Conservation (phyloP, 2,329 filamentous ascomycete species). For the Aspergillus novoparasiticus region DNA sequence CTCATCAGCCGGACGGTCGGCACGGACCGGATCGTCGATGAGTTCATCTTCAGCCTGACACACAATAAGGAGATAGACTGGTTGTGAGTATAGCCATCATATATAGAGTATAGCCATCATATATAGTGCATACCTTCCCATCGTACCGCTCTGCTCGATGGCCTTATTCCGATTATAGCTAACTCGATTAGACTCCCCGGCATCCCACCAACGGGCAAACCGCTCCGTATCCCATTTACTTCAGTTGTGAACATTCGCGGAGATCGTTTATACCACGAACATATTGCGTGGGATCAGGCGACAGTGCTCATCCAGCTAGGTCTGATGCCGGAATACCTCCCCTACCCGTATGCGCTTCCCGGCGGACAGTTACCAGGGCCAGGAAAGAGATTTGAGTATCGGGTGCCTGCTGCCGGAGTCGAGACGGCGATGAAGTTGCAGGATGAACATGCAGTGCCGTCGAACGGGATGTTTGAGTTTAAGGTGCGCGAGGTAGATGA, state of each 20-base stretch:
- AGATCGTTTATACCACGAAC: constrained; percentile 69
- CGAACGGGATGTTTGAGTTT: constrained; percentile 60
- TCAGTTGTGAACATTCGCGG: constrained; percentile 69
- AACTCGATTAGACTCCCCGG: constrained; percentile 53
- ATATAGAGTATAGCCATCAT: not conserved
- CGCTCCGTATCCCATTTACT: constrained; percentile 64
- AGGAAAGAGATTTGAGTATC: constrained; percentile 58
- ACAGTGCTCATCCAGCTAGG: constrained; percentile 64
- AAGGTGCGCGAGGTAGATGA: constrained; percentile 31
- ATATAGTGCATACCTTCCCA: not conserved
- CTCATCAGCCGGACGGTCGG: constrained; percentile 73
- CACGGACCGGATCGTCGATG: constrained; percentile 70
- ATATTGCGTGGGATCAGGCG: constrained; percentile 71
- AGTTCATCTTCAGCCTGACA: constrained; percentile 68
- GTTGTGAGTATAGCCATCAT: constrained; percentile 57
- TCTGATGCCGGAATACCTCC: constrained; percentile 65
- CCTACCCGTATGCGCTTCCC: constrained; percentile 60
- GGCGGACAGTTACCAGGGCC: constrained; percentile 38
- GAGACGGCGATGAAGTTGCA: constrained; percentile 57
- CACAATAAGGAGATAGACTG: constrained; percentile 67
- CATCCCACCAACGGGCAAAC: constrained; percentile 58
- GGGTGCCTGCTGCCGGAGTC: constrained; percentile 61
- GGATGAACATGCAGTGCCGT: constrained; percentile 52
- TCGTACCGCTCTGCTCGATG: too few relatives aligned
- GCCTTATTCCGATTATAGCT: not conserved